Conservation (phyloP, 768 basidiomycete genomes). For the Zangia roseola region DNA sequence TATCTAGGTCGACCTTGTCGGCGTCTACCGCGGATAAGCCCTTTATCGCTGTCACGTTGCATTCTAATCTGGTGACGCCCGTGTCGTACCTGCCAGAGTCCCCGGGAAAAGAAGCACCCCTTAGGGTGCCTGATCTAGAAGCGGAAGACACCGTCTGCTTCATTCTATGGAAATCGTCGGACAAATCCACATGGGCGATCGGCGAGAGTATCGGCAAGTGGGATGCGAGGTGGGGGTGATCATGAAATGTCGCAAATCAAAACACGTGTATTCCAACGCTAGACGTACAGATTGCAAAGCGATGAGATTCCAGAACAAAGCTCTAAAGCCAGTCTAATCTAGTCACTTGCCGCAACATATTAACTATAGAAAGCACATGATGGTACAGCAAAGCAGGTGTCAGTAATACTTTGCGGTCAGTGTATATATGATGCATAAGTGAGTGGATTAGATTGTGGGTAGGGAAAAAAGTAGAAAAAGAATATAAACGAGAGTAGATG, state of each 20-base stretch:
- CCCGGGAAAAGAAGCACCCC: conserved; percentile 27
- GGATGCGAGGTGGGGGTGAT: conserved; percentile 43
- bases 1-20: conserved; percentile 9
- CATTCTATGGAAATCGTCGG: conserved; percentile 30
- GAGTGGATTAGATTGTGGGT: conserved; percentile 33
- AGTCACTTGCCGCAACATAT: conserved; percentile 29
- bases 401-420: conserved; percentile 23
- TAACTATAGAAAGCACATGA: conserved; percentile 33
- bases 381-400: conserved; percentile 32
- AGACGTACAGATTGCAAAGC: conserved; percentile 39
- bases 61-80: conserved; percentile 46
- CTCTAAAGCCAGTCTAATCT: conserved; percentile 28
- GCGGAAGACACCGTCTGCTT: conserved; percentile 56
- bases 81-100: conserved; percentile 48
- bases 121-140: conserved; percentile 44
- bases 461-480: background rate
- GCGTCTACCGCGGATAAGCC: conserved; percentile 6
- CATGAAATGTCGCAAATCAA: no score
- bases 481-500: conserved; percentile 25
- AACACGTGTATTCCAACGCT: conserved; percentile 18
- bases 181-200: conserved; percentile 38
- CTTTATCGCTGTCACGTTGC: conserved; percentile 23
- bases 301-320: conserved; percentile 25
- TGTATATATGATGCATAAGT: conserved; percentile 37
- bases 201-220: conserved; percentile 43